These are phyloP conservation scores for Hymenoscyphus salicellus DNA, from an alignment of 2,329 filamentous ascomycete genomes.

Conservation along the genomic window DNA sequence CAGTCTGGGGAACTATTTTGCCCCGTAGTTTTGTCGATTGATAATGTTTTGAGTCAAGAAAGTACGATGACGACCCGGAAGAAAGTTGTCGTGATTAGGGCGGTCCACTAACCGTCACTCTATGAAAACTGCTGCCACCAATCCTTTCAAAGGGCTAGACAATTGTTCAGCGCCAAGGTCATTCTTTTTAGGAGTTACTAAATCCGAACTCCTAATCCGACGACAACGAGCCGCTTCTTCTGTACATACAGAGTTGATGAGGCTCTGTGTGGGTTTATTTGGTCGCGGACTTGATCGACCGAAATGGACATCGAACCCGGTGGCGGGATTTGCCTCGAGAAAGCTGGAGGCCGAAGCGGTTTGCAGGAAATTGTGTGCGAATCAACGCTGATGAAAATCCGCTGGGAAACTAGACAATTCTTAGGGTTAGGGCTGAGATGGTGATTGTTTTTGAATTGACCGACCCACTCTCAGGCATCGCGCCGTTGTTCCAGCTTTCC, in stretches of 20 bases:
- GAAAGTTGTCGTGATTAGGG: not conserved
- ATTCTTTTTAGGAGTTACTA: not conserved
- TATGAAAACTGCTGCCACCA: not conserved
- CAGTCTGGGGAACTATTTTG: not conserved
- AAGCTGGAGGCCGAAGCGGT: not conserved
- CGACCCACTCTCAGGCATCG: too few relatives aligned
- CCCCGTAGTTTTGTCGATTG: not conserved
- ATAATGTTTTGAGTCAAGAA: not conserved
- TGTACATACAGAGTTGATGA: not conserved
- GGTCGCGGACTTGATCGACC: not conserved
- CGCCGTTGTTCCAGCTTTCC: too few relatives aligned
- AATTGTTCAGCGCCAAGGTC: not conserved
- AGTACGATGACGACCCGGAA: not conserved
- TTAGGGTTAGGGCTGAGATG: too few relatives aligned
- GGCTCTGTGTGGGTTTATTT: not conserved
- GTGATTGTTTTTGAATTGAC: too few relatives aligned
- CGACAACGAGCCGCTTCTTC: not conserved
- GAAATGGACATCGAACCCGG: not conserved
- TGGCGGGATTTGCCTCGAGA: not conserved
- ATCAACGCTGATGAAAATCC: too few relatives aligned
- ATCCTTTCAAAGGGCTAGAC: not conserved
- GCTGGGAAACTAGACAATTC: too few relatives aligned
- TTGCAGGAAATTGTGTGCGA: not conserved
- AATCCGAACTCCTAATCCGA: slow-evolving; percentile 1
- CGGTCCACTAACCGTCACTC: not conserved